Conservation (phyloP, 2,329 filamentous ascomycete species). For the Elsinoe arachidis region DNA sequence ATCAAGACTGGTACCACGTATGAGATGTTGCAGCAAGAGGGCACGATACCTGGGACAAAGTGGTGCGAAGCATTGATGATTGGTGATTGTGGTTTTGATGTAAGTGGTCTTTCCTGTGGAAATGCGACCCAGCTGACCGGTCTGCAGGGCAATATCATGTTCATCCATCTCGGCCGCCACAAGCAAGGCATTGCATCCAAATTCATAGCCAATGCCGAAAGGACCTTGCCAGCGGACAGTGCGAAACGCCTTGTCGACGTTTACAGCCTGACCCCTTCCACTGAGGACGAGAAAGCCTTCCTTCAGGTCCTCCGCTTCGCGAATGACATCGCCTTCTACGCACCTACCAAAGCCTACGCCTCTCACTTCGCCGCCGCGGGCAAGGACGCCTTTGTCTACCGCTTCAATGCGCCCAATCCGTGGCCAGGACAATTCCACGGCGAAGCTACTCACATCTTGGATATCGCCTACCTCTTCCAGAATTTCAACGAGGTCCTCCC, state of each 20-base stretch:
- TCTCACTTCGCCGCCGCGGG: not conserved
- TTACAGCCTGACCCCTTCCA: conserved; percentile 33
- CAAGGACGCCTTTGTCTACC: conserved; percentile 29
- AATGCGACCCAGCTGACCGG: not conserved
- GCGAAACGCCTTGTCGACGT: conserved; percentile 25
- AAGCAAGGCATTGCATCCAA: conserved; percentile 25
- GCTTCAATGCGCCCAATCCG: conserved; percentile 42
- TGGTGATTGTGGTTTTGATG: conserved; percentile 41
- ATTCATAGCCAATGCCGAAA: conserved; percentile 23
- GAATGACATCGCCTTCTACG: conserved; percentile 40
- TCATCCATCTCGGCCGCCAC: conserved; percentile 17
- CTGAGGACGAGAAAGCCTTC: conserved; percentile 34
- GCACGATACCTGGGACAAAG: not conserved
- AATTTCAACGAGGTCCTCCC: conserved; percentile 36
- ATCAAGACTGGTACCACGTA: conserved; percentile 21
- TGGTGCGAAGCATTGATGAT: conserved; percentile 43
- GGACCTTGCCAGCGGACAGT: conserved; percentile 14
- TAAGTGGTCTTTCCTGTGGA: not conserved
- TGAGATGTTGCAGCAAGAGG: conserved; percentile 15
- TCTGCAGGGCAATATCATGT: conserved; percentile 19
- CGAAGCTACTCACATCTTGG: conserved; percentile 37
- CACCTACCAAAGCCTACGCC: conserved; percentile 35
- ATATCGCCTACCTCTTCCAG: conserved; percentile 39
- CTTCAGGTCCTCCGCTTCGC: conserved; percentile 35
- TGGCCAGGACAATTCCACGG: conserved; percentile 37